Base-by-base conservation (phyloP, 306 rosid species). In the Citrullus mucosospermus region DNA sequence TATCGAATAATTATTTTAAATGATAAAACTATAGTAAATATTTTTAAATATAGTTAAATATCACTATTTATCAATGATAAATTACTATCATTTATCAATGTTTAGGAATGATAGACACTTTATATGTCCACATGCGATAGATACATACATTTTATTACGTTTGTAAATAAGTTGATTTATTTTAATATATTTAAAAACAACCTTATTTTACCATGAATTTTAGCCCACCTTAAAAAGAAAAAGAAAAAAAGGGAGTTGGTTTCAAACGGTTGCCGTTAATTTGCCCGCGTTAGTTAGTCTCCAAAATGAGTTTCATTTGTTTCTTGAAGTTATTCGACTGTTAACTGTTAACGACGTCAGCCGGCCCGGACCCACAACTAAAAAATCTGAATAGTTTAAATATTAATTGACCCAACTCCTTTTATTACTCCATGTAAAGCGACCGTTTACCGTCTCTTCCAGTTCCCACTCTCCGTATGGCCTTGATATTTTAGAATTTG, bases 371-470 rank as follows among this genome's bases (percentile, higher is more conserved):
- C 66, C 66, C 44, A 34, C 44, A 34, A 32, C 16, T 30, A 25
- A 60, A 30, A 61, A 65, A 34, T 15, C 8, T 2, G 0, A 20
- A 6, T 10, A 51, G 8, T 53, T 53, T 6, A 50, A 50, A 13
- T 50, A 53, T 43, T 12, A 71, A 25, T 13, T 46, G 22, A 22
- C 57, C 41, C 22, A 14, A 46, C 6, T 14, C 41, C 22, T 15
- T 44, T 48, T 11, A 13, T 66, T 22, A 44, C 56, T 69, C 56
- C 30, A 5, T 7, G 13, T 48, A 15, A 48, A 48, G 20, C 41
- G 25, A 73, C 61, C 61, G 78, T 55, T 53, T 73, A 73, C 78
- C 78, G 78, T 25, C 78, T 73, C 9, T 71, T 22, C 76, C 76
- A 12, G 39, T 71, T 71, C 43, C 54, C 28, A 9, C 8, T n/a